Percentiles rank a stretch among this genome's conserved stretches.
These are phyloP conservation scores for Sesbania bispinosa DNA, from an alignment of 306 rosid genomes.

Conservation along the genomic window DNA sequence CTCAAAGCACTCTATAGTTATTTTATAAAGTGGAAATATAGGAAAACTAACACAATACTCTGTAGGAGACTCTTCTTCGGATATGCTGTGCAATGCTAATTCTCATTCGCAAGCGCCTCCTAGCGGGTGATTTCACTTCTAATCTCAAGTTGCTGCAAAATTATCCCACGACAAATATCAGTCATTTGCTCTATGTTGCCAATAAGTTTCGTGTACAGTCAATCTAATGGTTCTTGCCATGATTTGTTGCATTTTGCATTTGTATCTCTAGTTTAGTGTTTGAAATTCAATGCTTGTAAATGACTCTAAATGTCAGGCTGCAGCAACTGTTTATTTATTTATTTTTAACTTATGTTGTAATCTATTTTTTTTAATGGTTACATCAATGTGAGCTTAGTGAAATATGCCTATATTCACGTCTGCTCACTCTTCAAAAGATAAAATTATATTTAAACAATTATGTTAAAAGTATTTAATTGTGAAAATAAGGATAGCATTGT, in stretches of 20 bases:
- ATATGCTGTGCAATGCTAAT: constrained; percentile 96
- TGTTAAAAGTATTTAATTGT: too few relatives aligned
- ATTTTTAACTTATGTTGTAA: not conserved
- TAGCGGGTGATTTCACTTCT: constrained; percentile 97
- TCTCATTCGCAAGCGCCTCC: constrained; percentile 82
- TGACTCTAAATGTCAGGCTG: constrained; percentile 46
- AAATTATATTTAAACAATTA: too few relatives aligned
- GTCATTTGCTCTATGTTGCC: constrained; percentile 96
- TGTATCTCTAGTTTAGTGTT: constrained; percentile 14
- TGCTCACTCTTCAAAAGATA: too few relatives aligned
- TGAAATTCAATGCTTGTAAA: constrained; percentile 41
- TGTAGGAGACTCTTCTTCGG: constrained; percentile 91
- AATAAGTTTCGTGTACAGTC: constrained; percentile 85
- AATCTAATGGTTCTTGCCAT: constrained; percentile 31
- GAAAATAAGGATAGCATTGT: too few relatives aligned
- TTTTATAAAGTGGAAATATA: not conserved
- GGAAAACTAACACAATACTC: constrained; percentile 2
- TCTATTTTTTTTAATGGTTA: too few relatives aligned
- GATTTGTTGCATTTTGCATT: constrained; percentile 13
- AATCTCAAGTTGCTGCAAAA: constrained; percentile 91
- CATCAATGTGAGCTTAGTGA: too few relatives aligned
- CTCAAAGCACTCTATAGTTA: not conserved
- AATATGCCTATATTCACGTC: too few relatives aligned
- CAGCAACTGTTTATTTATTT: not conserved
- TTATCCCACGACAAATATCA: constrained; percentile 87